Evolutionary conservation across 768 basidiomycete species (phyloP).

Genomic region (Psilocybe cyanescens): DNA sequence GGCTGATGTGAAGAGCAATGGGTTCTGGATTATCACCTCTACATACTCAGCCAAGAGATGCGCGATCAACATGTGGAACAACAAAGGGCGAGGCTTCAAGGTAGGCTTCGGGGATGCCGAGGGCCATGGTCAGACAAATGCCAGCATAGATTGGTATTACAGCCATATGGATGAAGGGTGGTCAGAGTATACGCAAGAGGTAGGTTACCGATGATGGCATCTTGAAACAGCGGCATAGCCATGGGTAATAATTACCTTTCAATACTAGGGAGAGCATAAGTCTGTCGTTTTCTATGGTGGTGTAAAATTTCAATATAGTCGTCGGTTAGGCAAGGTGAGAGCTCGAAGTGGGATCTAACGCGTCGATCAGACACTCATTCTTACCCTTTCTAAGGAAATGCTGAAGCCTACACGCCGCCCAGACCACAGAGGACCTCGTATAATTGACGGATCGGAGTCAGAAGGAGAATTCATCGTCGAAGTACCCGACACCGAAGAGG

Average conservation of each 20-base stretch:
- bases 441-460: neutral
- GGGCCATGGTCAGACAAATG: slow-evolving; percentile 18
- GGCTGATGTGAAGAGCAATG: slow-evolving; percentile 23
- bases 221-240: too few species aligned
- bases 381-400: too few species aligned
- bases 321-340: slow-evolving; percentile 12
- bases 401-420: slow-evolving; percentile 3
- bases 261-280: slow-evolving; percentile 18
- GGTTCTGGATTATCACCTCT: slow-evolving; percentile 28
- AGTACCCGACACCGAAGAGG: slow-evolving; percentile 5
- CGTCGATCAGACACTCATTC: too few species aligned
- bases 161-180: slow-evolving; percentile 26
- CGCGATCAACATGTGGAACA: slow-evolving; percentile 26
- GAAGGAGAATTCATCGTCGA: slow-evolving; percentile 1
- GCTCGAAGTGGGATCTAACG: too few species aligned
- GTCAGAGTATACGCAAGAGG: slow-evolving; percentile 22
- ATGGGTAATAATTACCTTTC: too few species aligned
- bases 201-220: slow-evolving; percentile 2
- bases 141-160: slow-evolving; percentile 22
- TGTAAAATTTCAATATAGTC: slow-evolving; percentile 21
- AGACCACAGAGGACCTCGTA: neutral
- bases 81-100: slow-evolving; percentile 16
- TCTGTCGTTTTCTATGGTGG: slow-evolving; percentile 27
- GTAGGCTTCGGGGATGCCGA: slow-evolving; percentile 23
- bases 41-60: slow-evolving; percentile 23